Conservation (phyloP, 129 eudicot genomes). For the Helianthus tuberosus region DNA sequence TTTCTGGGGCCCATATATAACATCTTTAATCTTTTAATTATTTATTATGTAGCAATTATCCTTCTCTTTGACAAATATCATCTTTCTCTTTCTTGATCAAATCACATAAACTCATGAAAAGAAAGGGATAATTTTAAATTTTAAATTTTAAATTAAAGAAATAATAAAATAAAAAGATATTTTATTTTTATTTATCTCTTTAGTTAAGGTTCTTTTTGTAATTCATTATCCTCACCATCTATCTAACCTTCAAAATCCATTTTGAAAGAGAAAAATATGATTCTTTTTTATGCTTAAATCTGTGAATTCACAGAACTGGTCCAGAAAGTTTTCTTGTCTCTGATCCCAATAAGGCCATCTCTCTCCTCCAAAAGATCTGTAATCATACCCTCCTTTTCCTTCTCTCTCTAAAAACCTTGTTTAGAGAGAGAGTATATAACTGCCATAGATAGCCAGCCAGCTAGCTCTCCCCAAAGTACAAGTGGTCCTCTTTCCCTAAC, state of each 20-base stretch:
- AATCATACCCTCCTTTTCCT: slow-evolving; percentile 26
- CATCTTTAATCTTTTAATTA: background rate
- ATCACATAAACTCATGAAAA: slow-evolving; percentile 14
- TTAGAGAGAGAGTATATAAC: slow-evolving; percentile 19
- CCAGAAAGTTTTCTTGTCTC: slow-evolving; percentile 68
- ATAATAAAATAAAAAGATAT: slow-evolving; percentile 20
- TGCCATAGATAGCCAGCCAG: slow-evolving; percentile 33
- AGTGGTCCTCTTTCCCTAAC: slow-evolving; percentile 56
- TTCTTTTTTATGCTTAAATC: slow-evolving; percentile 54
- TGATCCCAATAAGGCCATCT: slow-evolving; percentile 63
- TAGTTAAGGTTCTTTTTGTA: slow-evolving; percentile 1
- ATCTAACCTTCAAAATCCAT: slow-evolving; percentile 32
- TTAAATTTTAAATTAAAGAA: background rate
- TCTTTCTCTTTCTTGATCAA: slow-evolving; percentile 28
- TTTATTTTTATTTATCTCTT: background rate
- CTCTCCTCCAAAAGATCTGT: slow-evolving; percentile 43
- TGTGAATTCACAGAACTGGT: slow-evolving; percentile 44
- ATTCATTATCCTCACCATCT: slow-evolving; percentile 13
- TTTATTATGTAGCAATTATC: slow-evolving; percentile 27
- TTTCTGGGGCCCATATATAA: slow-evolving; percentile 19
- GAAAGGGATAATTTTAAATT: background rate
- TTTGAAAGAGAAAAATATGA: slow-evolving; percentile 15
- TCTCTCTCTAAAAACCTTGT: background rate
- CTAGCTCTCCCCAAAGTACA: slow-evolving; percentile 38
- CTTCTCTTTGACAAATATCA: slow-evolving; percentile 32